Evolutionary conservation across 148 eudicot genomes (phyloP), one percentile per base, ranked within the genome.

Genomic region (Spergularia marina): DNA sequence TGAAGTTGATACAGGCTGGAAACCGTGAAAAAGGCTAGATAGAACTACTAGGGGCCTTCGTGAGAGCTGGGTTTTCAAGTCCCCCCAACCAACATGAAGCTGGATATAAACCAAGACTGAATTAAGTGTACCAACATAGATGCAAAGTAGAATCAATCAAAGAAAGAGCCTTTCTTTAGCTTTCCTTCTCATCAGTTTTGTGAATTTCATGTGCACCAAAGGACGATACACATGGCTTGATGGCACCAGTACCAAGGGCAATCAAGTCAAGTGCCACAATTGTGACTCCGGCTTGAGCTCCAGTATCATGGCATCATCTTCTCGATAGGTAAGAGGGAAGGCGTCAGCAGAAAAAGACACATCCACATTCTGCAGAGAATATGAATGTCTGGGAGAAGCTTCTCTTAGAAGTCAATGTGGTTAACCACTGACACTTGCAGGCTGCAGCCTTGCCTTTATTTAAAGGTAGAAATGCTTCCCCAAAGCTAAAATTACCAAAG

Each of bases 211-310:
- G 87, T 4, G 90, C 90, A 5, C 87, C 90, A 57, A 87, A 84
- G 5, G 90, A 82, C 30, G 90, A 87, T 57, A 84, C 87, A 62
- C 90, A 87, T 10, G 87, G 90, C 70, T 87, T 87, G 69, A 87
- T 84, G 12, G 87, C 90, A 61, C 90, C 90, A 18, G 87, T 84
- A 57, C 86, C 90, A 2, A 87, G 80, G n/a, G 89, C 89, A 58
- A 86, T 78, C 64, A 84, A 44, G 78, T 86, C 82, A 2, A 86
- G 77, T 8, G 87, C 80, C 34, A 73, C 11, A 76, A 80, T 84
- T 68, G 68, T 25, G 16, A 39, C 34, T 3, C 25, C 72, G 56
- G 72, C 83, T 77, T 61, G 17, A 4, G 41, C 8, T 61, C 39
- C 30, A 23, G 65, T 61, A 23, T 17, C 17, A 36, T 61, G 65